Base-by-base conservation (phyloP, 495 filamentous ascomycete genomes). In the Penicillium daleae region DNA sequence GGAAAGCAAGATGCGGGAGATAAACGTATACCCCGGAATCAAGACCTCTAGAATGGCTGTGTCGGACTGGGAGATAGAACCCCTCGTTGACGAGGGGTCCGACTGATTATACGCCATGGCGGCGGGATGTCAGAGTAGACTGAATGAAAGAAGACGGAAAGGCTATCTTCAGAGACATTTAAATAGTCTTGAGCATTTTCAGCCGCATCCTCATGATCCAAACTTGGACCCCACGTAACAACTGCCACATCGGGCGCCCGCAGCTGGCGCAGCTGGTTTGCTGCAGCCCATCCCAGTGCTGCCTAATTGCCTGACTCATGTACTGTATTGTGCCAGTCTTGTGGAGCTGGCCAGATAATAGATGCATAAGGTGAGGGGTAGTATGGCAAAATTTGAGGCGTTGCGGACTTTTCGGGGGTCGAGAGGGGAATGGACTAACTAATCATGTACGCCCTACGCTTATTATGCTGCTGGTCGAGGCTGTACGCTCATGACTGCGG, bases 1-100 rank as follows among this genome's bases (percentile, higher is more conserved):
- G 27, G 84, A 84, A 7, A 83, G 73, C 6, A 90, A 65, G 26
- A 86, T 81, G 2, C 82, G 74, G 0, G 88, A 87, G 55, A 91
- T 76, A 63, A 89, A 70, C 1, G 86, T 82, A 72, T 91, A 92
- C 17, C 90, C 90, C 0, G 90, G 90, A 58, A 93, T 86, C 70
- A 93, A 82, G 27, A 84, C 79, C 62, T 93, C 89, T 17, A 93
- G 79, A n/a, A 92, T 76, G n/a, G 66, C 70, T 1, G 73, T 72
- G 21, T 80, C 77, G 9, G 71, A 60, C 0, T 67, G 59, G 4
- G 60, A 63, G 12, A 68, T 51, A 19, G 52, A 42, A 22, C 37
- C 63, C 21, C 56, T 59, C 12, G 70, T 69, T 4, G 71, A 67
- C 3, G 71, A 63, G 39, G 70, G 46, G 13, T 59, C 65, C 13